phyloP scores from a whole-genome alignment of 1,284 basidiomycete species.

The Puccinia brachypodii region DNA sequence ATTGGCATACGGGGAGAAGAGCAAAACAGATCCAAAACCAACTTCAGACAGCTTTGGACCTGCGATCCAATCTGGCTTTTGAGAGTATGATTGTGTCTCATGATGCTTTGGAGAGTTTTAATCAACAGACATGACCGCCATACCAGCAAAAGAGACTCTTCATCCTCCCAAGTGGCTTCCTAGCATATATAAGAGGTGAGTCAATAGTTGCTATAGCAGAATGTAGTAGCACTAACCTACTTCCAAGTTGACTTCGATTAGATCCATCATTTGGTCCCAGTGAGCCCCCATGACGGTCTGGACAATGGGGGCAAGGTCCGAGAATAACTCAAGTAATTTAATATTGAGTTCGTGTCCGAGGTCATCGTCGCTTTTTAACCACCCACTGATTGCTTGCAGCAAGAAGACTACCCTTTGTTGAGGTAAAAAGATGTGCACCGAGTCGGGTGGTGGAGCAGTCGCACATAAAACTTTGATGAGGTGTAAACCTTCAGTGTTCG shows the following conservation, averaged over 20 bases:
- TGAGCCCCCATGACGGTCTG: constrained; percentile 83
- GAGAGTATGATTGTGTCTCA: constrained; percentile 36
- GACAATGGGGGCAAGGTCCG: constrained; percentile 78
- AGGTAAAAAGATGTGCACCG: constrained; percentile 79
- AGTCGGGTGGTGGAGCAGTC: constrained; percentile 73
- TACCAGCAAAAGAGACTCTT: constrained; percentile 26
- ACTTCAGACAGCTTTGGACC: constrained; percentile 62
- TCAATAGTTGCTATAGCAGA: neutral
- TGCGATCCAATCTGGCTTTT: constrained; percentile 66
- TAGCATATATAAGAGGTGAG: constrained; percentile 16
- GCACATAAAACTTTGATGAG: constrained; percentile 72
- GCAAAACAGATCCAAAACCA: constrained; percentile 66
- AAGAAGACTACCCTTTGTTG: constrained; percentile 84
- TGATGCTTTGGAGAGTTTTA: constrained; percentile 39
- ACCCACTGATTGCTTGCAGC: constrained; percentile 78
- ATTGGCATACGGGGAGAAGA: constrained; percentile 62
- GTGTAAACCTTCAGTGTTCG: constrained; percentile 69
- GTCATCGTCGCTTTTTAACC: constrained; percentile 75
- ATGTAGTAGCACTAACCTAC: constrained; percentile 59
- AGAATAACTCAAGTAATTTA: constrained; percentile 72
- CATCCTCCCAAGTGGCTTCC: constrained; percentile 45
- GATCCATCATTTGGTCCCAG: constrained; percentile 88
- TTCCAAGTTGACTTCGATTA: constrained; percentile 84
- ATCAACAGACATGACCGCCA: constrained; percentile 43
- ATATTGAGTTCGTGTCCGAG: constrained; percentile 69